Conservation (phyloP, 2,329 filamentous ascomycete genomes). For the Nemania bipapillata region DNA sequence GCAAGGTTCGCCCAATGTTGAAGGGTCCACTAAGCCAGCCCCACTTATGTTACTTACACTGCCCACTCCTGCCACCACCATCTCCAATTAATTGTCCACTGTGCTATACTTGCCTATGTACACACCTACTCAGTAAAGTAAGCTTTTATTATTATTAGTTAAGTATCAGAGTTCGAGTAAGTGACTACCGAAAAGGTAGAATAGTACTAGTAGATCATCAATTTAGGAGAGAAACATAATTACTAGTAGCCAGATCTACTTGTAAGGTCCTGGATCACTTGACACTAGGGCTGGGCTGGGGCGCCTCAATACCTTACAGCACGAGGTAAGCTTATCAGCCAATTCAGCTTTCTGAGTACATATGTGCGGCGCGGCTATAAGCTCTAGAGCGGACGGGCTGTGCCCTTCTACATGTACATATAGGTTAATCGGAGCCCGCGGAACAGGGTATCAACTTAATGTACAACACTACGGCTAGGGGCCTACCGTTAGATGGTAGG, state of each 20-base stretch:
- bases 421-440: neutral
- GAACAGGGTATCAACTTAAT: neutral
- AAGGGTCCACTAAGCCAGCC: neutral
- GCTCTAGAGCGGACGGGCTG: neutral
- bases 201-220: neutral
- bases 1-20: neutral
- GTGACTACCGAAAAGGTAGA: too few species aligned
- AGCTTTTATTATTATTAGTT: too few species aligned
- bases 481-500: too few species aligned
- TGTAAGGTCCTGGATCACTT: neutral
- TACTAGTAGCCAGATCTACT: too few species aligned
- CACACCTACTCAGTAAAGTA: too few species aligned
- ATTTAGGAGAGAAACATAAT: too few species aligned
- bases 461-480: too few species aligned
- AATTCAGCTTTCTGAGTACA: constrained; percentile 18
- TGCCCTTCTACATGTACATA: neutral
- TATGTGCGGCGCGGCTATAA: neutral
- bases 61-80: constrained; percentile 19
- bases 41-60: neutral
- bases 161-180: too few species aligned
- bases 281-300: constrained; percentile 7
- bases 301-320: neutral
- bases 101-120: constrained; percentile 4
- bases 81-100: neutral
- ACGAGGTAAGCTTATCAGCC: constrained; percentile 19